A percentile compares a stretch with the other conserved stretches of the same genome.
Conservation (phyloP, 768 basidiomycete genomes). For the Hemileccinum rubropunctum region DNA sequence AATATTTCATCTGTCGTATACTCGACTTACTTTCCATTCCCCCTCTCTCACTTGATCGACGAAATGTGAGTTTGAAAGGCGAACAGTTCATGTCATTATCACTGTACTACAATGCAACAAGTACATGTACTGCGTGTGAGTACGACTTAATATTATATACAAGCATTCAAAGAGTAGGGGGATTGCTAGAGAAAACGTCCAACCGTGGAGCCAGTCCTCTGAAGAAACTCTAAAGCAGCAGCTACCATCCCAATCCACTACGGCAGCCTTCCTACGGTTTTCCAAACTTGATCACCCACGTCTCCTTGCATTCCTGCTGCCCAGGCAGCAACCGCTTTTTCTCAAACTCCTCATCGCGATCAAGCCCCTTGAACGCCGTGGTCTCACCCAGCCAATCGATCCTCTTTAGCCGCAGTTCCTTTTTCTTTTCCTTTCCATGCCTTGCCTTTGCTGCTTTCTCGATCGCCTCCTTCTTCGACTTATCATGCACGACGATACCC, state of each 20-base stretch:
- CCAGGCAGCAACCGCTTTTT: constrained; percentile 51
- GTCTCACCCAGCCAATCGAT: constrained; percentile 64
- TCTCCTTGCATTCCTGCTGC: constrained; percentile 41
- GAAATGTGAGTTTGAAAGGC: too few species aligned
- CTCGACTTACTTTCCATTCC: too few species aligned
- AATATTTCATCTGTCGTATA: too few species aligned
- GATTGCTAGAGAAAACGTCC: neutral
- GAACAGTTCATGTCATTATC: too few species aligned
- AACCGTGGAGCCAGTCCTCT: too few species aligned
- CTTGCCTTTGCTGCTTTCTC: constrained; percentile 53
- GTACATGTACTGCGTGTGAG: neutral
- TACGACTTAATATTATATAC: neutral
- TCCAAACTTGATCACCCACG: constrained; percentile 57
- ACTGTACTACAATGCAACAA: too few species aligned
- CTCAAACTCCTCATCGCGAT: constrained; percentile 55
- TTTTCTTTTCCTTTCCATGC: constrained; percentile 29
- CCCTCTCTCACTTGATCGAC: too few species aligned
- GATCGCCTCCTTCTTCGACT: constrained; percentile 41
- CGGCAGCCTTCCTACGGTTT: constrained; percentile 17
- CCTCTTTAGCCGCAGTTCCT: constrained; percentile 43
- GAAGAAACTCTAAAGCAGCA: neutral
- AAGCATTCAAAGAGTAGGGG: neutral
- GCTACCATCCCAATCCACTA: neutral
- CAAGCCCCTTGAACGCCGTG: constrained; percentile 61
- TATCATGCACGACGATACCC: constrained; percentile 50